phyloP scores from a whole-genome alignment of 371 early-diverging fungal genomes.

The Mortierella sp. region DNA sequence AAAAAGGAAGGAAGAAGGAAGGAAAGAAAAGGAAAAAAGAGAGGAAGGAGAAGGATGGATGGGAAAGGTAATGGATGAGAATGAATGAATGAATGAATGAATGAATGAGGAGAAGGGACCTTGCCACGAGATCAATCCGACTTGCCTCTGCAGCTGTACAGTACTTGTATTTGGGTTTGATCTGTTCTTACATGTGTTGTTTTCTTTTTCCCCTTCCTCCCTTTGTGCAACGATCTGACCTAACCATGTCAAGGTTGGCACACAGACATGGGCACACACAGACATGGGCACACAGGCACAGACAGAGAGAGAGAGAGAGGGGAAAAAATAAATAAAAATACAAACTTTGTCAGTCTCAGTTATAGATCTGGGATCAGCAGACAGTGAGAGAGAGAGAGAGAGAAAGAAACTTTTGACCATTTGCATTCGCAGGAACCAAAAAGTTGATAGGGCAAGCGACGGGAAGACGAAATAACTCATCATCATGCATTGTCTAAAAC shows the following conservation, averaged over 20 bases:
- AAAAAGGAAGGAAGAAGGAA: background rate
- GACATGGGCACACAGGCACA: background rate
- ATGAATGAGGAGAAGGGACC: too few relatives aligned
- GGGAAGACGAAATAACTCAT: conserved; percentile 1
- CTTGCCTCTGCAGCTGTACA: background rate
- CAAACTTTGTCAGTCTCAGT: conserved; percentile 4
- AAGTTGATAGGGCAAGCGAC: background rate
- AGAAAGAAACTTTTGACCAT: background rate
- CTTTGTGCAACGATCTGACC: conserved; percentile 13
- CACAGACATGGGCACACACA: conserved; percentile 6
- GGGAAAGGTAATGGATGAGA: too few relatives aligned
- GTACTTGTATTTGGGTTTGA: background rate
- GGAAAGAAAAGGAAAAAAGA: background rate
- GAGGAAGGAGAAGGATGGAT: background rate
- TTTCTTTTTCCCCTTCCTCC: conserved; percentile 1
- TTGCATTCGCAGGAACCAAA: background rate
- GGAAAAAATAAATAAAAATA: background rate
- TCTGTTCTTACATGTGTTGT: background rate
- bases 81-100: too few relatives aligned
- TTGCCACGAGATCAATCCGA: conserved; percentile 15
- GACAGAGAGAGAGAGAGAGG: background rate
- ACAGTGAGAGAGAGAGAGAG: background rate
- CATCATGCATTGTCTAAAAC: background rate
- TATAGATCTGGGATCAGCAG: conserved; percentile 1
- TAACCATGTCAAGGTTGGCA: background rate